Evolutionary conservation across 345 rosid genomes (phyloP).

Genomic region (Turnera subulata): DNA sequence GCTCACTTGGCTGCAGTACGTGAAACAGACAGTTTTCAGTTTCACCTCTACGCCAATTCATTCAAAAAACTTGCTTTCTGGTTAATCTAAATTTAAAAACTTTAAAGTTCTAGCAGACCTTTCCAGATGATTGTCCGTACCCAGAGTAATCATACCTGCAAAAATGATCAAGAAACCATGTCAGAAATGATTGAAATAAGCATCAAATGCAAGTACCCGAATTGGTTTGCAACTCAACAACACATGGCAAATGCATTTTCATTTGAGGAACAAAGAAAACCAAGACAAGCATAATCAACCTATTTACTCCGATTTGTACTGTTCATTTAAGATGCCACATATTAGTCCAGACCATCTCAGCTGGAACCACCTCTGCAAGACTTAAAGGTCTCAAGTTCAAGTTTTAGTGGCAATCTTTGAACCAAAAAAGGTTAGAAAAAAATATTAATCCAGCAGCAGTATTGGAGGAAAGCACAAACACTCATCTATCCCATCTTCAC

Average conservation of each 20-base stretch:
- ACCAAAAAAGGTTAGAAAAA: background rate
- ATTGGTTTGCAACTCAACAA: background rate
- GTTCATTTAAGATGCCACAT: no score
- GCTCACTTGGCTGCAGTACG: constrained; percentile 76
- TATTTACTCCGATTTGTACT: no score
- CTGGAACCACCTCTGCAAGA: no score
- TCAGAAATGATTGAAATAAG: background rate
- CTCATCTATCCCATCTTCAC: no score
- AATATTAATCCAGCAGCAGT: no score
- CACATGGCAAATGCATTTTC: no score
- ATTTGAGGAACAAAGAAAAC: no score
- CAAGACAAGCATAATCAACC: no score
- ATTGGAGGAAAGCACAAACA: no score
- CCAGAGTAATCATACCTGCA: constrained; percentile 94
- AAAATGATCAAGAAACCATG: constrained; percentile 11
- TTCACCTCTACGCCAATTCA: background rate
- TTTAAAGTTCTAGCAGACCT: constrained; percentile 42
- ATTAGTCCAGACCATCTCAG: no score
- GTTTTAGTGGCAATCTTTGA: background rate
- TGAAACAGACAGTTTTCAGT: constrained; percentile 5
- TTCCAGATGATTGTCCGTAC: constrained; percentile 90
- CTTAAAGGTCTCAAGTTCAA: no score
- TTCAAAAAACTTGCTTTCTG: background rate
- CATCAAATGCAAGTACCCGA: background rate
- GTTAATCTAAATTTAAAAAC: background rate